A percentile compares a stretch with the other conserved stretches of the same genome.
phyloP scores from a whole-genome alignment of 352 stramenopile genomes.

The Pythium volutum region DNA sequence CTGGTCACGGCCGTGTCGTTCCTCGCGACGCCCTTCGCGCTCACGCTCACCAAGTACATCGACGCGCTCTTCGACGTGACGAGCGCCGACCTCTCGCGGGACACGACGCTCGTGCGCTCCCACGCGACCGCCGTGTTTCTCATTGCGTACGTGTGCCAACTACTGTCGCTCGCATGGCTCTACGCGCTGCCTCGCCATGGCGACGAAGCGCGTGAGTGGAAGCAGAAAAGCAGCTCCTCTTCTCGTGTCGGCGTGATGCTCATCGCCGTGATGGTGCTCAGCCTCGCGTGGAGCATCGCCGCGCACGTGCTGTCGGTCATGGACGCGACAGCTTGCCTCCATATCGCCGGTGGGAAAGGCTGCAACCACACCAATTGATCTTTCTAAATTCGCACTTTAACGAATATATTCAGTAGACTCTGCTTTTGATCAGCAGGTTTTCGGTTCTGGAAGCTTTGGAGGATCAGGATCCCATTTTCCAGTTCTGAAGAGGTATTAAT shows the following conservation, averaged over 20 bases:
- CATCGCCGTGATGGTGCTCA: conserved; percentile 24
- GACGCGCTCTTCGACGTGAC: conserved; percentile 53
- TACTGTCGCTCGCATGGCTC: conserved; percentile 46
- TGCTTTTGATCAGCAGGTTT: not conserved
- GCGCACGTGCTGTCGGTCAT: conserved; percentile 60
- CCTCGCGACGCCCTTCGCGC: conserved; percentile 37
- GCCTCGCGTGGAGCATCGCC: conserved; percentile 25
- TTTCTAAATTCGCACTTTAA: conserved; percentile 10
- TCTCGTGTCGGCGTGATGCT: conserved; percentile 18
- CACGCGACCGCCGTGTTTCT: conserved; percentile 49
- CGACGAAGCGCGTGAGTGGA: conserved; percentile 30
- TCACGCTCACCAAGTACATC: conserved; percentile 56
- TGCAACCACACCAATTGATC: conserved; percentile 23
- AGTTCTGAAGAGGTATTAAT: not conserved
- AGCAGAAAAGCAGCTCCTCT: conserved; percentile 26
- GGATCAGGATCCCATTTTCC: not conserved
- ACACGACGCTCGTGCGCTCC: conserved; percentile 40
- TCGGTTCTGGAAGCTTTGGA: conserved; percentile 9
- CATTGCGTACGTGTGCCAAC: conserved; percentile 50
- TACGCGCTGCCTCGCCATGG: conserved; percentile 40
- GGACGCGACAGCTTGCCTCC: conserved; percentile 42
- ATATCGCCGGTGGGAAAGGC: conserved; percentile 41
- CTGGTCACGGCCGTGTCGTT: conserved; percentile 53
- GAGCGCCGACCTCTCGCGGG: conserved; percentile 44
- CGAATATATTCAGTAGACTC: not conserved